Conservation (phyloP, 306 rosid genomes). For the Vachellia pachyceras region DNA sequence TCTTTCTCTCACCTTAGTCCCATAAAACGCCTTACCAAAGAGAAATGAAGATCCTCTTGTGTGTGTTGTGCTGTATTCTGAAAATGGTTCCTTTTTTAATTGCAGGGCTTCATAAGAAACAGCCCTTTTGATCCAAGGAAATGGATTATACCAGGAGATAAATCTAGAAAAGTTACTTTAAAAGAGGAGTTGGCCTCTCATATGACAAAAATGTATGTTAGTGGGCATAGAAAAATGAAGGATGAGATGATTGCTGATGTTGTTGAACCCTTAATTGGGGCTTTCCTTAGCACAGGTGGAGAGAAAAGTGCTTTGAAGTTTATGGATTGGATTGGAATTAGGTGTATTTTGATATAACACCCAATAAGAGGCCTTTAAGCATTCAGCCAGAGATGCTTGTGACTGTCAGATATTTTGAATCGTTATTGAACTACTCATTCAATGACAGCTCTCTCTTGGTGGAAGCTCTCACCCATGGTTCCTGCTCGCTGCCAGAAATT, state of each 20-base stretch:
- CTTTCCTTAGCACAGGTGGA: constrained; percentile 58
- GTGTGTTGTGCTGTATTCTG: constrained; percentile 6
- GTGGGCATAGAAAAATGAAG: constrained; percentile 44
- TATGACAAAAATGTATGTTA: constrained; percentile 42
- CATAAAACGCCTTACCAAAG: neutral
- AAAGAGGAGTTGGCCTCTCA: constrained; percentile 40
- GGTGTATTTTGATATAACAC: constrained; percentile 44
- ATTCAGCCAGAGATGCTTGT: constrained; percentile 41
- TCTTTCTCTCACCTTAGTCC: neutral
- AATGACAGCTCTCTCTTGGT: constrained; percentile 55
- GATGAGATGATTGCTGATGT: constrained; percentile 62
- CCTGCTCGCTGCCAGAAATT: constrained; percentile 59
- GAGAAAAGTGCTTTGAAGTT: constrained; percentile 60
- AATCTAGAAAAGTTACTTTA: constrained; percentile 32
- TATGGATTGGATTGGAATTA: constrained; percentile 66
- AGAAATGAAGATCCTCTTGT: neutral
- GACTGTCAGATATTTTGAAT: constrained; percentile 49
- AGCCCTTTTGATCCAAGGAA: constrained; percentile 54
- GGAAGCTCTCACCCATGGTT: constrained; percentile 86
- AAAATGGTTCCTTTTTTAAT: neutral
- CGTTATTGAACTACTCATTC: constrained; percentile 54
- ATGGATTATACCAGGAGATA: constrained; percentile 69
- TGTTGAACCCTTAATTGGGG: constrained; percentile 85
- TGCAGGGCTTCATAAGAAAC: constrained; percentile 71
- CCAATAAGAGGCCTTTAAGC: constrained; percentile 42